Conservation (phyloP, 225 moss, liverwort and hornwort genomes). For the Ulota crispa region DNA sequence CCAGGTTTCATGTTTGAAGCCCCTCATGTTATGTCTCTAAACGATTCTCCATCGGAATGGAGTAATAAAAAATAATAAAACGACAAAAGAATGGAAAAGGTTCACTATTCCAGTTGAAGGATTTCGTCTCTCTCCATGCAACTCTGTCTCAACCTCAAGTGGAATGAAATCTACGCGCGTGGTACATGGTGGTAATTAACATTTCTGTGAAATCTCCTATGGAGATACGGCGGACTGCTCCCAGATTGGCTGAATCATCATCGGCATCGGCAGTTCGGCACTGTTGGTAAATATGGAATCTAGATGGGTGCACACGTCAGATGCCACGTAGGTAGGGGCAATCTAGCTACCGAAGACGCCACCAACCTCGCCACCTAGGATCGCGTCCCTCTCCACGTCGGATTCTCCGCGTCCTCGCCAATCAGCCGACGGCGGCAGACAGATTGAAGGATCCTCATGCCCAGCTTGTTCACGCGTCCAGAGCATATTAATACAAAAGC, state of each 20-base stretch:
- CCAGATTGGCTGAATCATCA: constrained; percentile 34
- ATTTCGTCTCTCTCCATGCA: not conserved
- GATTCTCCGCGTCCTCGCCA: not conserved
- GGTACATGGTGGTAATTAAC: not conserved
- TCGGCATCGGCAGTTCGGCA: too few species aligned
- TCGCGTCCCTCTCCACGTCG: not conserved
- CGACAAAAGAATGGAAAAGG: not conserved
- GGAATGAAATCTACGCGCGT: accelerated
- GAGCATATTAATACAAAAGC: not conserved
- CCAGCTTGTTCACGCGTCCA: too few species aligned
- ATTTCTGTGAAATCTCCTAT: not conserved
- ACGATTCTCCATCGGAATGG: not conserved
- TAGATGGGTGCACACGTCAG: not conserved
- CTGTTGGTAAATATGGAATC: not conserved
- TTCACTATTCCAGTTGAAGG: not conserved
- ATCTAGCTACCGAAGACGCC: not conserved
- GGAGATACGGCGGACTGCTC: not conserved
- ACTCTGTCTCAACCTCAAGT: not conserved
- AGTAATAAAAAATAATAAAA: not conserved
- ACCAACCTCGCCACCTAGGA: not conserved
- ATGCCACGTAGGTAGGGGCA: constrained; percentile 13
- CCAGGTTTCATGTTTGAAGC: too few species aligned
- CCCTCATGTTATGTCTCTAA: too few species aligned
- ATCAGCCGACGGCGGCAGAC: not conserved
- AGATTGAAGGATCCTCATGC: not conserved